Evolutionary conservation across 2,329 filamentous ascomycete species (phyloP), one percentile per base, ranked within the genome.

Genomic region (Colletotrichum orchidophilum): DNA sequence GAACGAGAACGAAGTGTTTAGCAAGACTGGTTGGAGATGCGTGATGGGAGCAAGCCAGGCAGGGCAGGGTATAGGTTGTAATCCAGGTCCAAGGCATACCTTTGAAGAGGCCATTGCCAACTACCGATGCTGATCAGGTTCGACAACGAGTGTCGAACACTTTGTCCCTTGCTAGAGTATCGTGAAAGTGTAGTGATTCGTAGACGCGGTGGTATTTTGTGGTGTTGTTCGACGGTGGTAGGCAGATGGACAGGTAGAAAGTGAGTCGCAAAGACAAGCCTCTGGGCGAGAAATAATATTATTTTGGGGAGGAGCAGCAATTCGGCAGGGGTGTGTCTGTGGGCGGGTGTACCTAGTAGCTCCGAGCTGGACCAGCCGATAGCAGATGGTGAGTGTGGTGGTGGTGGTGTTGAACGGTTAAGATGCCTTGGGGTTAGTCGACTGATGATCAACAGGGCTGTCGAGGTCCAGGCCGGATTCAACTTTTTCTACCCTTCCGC

Each of bases 101-200:
- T 89, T 90, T 80, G 88, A 90, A 79, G 87, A 90, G 81, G 88
- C 87, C 88, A 90, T 90, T 85, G 83, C 83, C 81, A 79, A 80
- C 79, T 76, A 78, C 73, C 70, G 74, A 74, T 74, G 72, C 73
- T 72, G 67, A 71, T 60, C 57, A 74, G 70, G 70, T 66, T 71
- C 69, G 74, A 77, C 77, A 77, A 60, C 75, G 72, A 65, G 68
- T 39, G 71, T 54, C 73, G 62, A 64, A 73, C 68, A 63, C 68
- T 70, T 68, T 71, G 31, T 72, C 35, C 59, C 74, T 75, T 69
- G 73, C 73, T 76, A 75, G 66, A 76, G 76, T 73, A 76, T 75
- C 70, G 74, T 61, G 70, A 39, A 55, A 31, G n/a, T 29, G 46
- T 52, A 26, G 46, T 66, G 9, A 53, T 67, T 63, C 12, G 68